phyloP scores from a whole-genome alignment of 345 rosid genomes.

The Salix caprea region DNA sequence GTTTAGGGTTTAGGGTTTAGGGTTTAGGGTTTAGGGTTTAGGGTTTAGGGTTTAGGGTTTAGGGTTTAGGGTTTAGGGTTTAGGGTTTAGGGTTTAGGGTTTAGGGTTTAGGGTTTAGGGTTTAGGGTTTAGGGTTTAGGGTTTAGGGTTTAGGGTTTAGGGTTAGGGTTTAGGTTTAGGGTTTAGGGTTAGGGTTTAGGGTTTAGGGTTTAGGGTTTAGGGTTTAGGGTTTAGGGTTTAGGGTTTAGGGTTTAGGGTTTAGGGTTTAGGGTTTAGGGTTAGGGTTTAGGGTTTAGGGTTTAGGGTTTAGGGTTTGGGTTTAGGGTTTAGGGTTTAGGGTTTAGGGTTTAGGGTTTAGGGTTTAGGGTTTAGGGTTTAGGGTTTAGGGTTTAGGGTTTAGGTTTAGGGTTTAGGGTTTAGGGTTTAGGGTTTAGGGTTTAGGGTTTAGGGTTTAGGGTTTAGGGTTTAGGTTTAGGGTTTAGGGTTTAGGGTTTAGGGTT shows the following conservation, averaged over 20 bases:
- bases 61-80: constrained; percentile 9
- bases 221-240: constrained; percentile 10
- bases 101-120: constrained; percentile 17
- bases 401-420: constrained; percentile 23
- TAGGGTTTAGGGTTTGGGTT: constrained; percentile 20
- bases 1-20: constrained; percentile 14
- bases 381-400: constrained; percentile 20
- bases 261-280: constrained; percentile 17
- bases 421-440: constrained; percentile 20
- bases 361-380: constrained; percentile 22
- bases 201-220: constrained; percentile 3
- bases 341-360: constrained; percentile 24
- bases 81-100: constrained; percentile 8
- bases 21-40: constrained; percentile 15
- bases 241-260: constrained; percentile 17
- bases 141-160: constrained; percentile 8
- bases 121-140: constrained; percentile 10
- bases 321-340: constrained; percentile 10
- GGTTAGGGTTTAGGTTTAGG: constrained; percentile 9
- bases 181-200: constrained; percentile 11
- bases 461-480: constrained; percentile 20
- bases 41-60: constrained; percentile 15
- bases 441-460: constrained; percentile 30
- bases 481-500: constrained; percentile 19
- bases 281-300: constrained; percentile 21